Conservation (phyloP, 169 alveolate genomes). For the Theileria sp. region DNA sequence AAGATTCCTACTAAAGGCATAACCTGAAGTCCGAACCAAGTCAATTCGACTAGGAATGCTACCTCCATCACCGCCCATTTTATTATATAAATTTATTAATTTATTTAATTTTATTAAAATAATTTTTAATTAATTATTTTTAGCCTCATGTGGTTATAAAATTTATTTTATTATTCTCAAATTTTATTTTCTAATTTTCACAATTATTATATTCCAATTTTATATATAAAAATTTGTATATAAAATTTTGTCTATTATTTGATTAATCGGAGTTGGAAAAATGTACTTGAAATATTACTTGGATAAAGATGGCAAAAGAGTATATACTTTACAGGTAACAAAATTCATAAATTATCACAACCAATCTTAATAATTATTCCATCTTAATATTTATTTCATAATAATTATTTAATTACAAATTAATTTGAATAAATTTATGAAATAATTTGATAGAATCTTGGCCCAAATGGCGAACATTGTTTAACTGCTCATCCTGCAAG, state of each 20-base stretch:
- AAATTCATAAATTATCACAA: background rate
- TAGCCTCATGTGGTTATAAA: too few species aligned
- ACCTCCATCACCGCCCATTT: constrained; percentile 89
- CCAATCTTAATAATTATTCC: too few species aligned
- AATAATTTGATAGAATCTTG: constrained; percentile 44
- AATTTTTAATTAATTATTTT: background rate
- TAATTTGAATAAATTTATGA: background rate
- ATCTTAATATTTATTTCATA: background rate
- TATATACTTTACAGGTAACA: constrained; percentile 68
- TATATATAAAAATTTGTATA: background rate
- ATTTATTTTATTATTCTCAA: too few species aligned
- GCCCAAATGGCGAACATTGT: constrained; percentile 77
- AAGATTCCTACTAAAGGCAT: constrained; percentile 74
- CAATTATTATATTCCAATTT: too few species aligned
- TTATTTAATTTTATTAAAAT: constrained; percentile 2
- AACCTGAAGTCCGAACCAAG: constrained; percentile 82
- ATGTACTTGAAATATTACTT: constrained; percentile 72
- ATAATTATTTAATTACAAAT: background rate
- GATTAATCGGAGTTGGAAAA: background rate
- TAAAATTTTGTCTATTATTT: background rate
- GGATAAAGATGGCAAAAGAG: constrained; percentile 72
- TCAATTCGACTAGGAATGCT: constrained; percentile 82
- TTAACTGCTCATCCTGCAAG: constrained; percentile 84
- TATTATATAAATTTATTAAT: background rate
- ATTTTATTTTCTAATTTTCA: too few species aligned